Base-by-base conservation (phyloP, 345 rosid genomes). In the Salix viminalis region DNA sequence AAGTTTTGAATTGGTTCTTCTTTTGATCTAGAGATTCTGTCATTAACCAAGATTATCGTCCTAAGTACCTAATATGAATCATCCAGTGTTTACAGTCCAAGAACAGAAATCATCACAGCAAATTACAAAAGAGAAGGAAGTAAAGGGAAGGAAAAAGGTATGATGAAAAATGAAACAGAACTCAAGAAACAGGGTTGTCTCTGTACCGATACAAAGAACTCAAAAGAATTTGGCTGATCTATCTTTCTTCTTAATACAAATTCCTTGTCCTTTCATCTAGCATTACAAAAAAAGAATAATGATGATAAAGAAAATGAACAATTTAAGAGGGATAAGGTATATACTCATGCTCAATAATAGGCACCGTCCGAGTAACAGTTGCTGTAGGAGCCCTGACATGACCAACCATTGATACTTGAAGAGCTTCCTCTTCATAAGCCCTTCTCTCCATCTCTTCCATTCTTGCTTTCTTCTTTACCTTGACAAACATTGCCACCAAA, bases 341-440 rank as follows among this genome's bases (percentile, higher is more conserved):
- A 73, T 86, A 89, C 70, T 86, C 87, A 74, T 89, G 92, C 83
- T 93, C 97, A 79, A 93, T 87, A 32, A 76, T 73, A 24, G 97
- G 98, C 72, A 78, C 18, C 23, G 99, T 93, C 68, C 96, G 78
- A 69, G 94, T 89, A 58, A 79, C 89, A 11, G 90, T 58, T n/a
- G 98, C 96, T 1, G 84, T 88, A 2, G 90, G 92, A 77, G 88
- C 91, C 72, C 95, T 90, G 67, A 93, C 80, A 83, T 91, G 97
- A 6, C 95, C 97, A 50, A 92, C 98, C 97, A 96, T 93, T 67
- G 99, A 83, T 46, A 95, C 96, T 81, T 91, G 96, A 26, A 91
- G 78, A 58, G 97, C 99, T 81, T 95, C 97, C 81, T 93, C 99
- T 86, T 95, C 97, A 44, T 91, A 95, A 7, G 94, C 94, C 78